Base-by-base conservation (phyloP, 78 protist genomes). In the Chrysochromulina parva region DNA sequence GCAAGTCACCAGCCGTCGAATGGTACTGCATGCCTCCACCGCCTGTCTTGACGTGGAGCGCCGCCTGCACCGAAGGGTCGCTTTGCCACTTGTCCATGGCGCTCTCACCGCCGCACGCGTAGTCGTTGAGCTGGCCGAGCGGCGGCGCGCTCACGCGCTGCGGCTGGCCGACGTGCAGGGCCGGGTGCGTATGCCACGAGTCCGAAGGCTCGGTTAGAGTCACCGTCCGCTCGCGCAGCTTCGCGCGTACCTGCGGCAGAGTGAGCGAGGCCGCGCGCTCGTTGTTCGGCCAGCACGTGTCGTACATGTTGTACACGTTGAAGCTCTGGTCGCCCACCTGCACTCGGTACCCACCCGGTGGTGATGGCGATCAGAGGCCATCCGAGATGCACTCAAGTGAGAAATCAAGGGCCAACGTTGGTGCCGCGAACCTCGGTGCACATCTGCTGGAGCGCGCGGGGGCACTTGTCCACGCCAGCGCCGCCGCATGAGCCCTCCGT, bases 21-120 rank as follows among this genome's bases (percentile, higher is more conserved):
- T 54, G 48, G 60, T 81, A 81, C 54, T 55, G 48, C 47, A 55
- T 28, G 13, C 16, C 47, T 9, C 16, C 16, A 16, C 76, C 92
- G 86, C 92, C 69, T 19, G 92, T 90, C 71, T 38, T 74, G 52
- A 90, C 92, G 92, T 90, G 92, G 65, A 65, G 16, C 48, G 92
- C 92, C 47, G 28, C 55, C n/a, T n/a, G 24, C 52, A 90, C 76
- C 47, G 26, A 3, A 7, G 92, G 85, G 59, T 76, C 87, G 17
- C 7, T 74, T 85, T 73, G 50, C 59, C 73, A 90, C 65, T 5
- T 19, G 59, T 17, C 6, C 13, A 7, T 13, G 24, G 62, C 62
- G 62, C 7, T 58, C 24, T 13, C 13, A 13, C 13, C 62, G 62
- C 7, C 13, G 62, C 62, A 58, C 24, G 62, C 62, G 62, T 14